Evolutionary conservation across 2,329 filamentous ascomycete genomes (phyloP).

Genomic region (Akanthomyces lecanii): DNA sequence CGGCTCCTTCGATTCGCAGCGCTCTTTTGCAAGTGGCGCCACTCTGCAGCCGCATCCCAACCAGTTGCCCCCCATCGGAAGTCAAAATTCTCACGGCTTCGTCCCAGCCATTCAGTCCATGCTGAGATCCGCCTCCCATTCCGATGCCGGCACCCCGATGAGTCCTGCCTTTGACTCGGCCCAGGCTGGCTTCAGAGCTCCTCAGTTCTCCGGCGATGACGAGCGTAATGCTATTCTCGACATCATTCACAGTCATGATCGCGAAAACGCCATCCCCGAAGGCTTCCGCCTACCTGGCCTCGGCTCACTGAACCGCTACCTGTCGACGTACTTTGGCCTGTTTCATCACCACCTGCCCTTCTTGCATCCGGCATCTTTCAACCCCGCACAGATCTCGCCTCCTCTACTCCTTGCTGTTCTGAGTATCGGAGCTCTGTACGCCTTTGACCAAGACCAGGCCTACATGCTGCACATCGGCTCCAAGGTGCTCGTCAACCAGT

Average conservation of each 20-base stretch:
- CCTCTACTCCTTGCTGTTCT: constrained; percentile 83
- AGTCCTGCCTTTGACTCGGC: constrained; percentile 71
- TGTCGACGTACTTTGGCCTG: constrained; percentile 93
- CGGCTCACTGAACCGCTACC: constrained; percentile 79
- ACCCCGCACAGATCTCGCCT: constrained; percentile 72
- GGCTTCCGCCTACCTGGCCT: constrained; percentile 84
- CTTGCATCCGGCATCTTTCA: constrained; percentile 87
- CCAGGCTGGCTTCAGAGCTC: constrained; percentile 64
- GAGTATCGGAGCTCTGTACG: constrained; percentile 93
- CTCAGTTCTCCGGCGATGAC: constrained; percentile 78
- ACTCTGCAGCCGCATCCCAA: constrained; percentile 54
- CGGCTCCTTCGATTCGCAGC: constrained; percentile 64
- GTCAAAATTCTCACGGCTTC: constrained; percentile 56
- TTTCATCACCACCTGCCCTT: constrained; percentile 98
- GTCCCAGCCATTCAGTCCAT: constrained; percentile 67
- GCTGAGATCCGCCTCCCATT: constrained; percentile 65
- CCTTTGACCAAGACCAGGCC: constrained; percentile 94
- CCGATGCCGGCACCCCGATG: constrained; percentile 67
- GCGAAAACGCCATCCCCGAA: constrained; percentile 76
- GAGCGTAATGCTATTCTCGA: constrained; percentile 82
- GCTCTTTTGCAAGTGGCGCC: constrained; percentile 57
- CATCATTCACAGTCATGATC: constrained; percentile 77
- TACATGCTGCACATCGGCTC: constrained; percentile 97
- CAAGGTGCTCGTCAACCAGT: constrained; percentile 95
- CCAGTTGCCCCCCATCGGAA: constrained; percentile 65